A percentile compares a stretch with the other conserved stretches of the same genome.
Evolutionary conservation across 176 grass and related monocot species (phyloP).

Genomic region (maize (Zea mays)): Zm-B73-REFERENCE-NAM-5.0 NC_050104.1:49824501-49825000

Average conservation of each 20-base stretch:
- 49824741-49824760: constrained; percentile 76
- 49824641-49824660: not conserved
- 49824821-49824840: constrained; percentile 24
- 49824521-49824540: not conserved
- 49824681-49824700: not conserved
- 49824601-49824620: not conserved
- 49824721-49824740: constrained; percentile 79
- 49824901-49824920: constrained; percentile 30
- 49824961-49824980: constrained; percentile 47
- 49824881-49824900: constrained; percentile 38
- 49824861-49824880: constrained; percentile 37
- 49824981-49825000: constrained; percentile 51
- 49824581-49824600: not conserved
- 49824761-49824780: constrained; percentile 53
- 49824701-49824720: constrained; percentile 58
- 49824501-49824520: constrained; percentile 18
- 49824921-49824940: constrained; percentile 53
- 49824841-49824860: constrained; percentile 35
- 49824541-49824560: not conserved
- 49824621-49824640: not conserved
- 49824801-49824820: constrained; percentile 33
- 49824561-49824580: not conserved
- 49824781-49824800: constrained; percentile 16
- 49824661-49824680: not conserved
- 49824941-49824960: constrained; percentile 55